Conservation (phyloP, 306 rosid genomes). For the Fragaria nilgerrensis region DNA sequence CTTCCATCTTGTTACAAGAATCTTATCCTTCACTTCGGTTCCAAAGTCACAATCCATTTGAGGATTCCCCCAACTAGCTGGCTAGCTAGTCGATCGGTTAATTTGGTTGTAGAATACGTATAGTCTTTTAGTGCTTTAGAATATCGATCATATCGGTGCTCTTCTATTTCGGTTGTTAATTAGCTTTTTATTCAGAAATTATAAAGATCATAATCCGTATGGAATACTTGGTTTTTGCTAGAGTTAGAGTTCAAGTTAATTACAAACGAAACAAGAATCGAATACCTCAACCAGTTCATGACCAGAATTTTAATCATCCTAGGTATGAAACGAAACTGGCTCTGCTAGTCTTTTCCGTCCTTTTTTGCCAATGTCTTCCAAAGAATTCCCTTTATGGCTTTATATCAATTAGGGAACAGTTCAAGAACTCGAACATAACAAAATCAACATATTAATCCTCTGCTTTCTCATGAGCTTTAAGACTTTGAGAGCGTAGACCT, state of each 20-base stretch:
- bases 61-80: background rate
- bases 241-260: too few species aligned
- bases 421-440: background rate
- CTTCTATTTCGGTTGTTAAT: background rate
- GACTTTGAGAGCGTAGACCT: background rate
- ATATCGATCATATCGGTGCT: background rate
- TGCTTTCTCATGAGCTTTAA: background rate
- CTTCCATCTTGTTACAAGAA: conserved; percentile 6
- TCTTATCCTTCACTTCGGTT: background rate
- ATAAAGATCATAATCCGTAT: too few species aligned
- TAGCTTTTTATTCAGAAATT: too few species aligned
- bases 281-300: background rate
- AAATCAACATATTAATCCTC: background rate
- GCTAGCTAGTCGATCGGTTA: too few species aligned
- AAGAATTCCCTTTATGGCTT: background rate
- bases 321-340: background rate
- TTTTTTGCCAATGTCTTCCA: background rate
- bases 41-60: background rate
- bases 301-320: background rate
- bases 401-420: background rate
- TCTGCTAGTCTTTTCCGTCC: background rate
- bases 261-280: background rate
- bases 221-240: too few species aligned
- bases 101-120: background rate
- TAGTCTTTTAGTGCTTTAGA: background rate